Evolutionary conservation across 2,329 filamentous ascomycete genomes (phyloP).

Genomic region (Aspergillus ustus): DNA sequence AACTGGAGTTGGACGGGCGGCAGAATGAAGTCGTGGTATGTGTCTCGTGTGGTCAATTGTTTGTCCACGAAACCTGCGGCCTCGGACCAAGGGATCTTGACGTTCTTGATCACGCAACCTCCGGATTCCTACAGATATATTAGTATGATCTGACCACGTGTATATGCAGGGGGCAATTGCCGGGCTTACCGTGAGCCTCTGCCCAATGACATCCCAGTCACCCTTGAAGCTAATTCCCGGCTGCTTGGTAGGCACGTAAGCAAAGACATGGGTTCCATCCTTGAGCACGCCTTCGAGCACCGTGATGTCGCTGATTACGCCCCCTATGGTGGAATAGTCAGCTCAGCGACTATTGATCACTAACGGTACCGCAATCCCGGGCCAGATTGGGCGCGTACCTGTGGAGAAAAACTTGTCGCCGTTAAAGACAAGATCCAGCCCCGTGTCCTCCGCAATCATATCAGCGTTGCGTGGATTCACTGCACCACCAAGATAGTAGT

Average conservation of each 20-base stretch:
- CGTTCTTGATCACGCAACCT: slow-evolving; percentile 63
- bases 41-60: neutral
- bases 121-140: slow-evolving; percentile 58
- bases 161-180: neutral
- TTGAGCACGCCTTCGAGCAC: slow-evolving; percentile 64
- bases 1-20: slow-evolving; percentile 63
- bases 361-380: neutral
- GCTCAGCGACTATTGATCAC: neutral
- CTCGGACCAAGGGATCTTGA: slow-evolving; percentile 63
- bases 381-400: slow-evolving; percentile 38
- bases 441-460: slow-evolving; percentile 59
- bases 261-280: slow-evolving; percentile 67
- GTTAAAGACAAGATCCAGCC: slow-evolving; percentile 62
- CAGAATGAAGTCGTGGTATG: neutral
- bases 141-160: neutral
- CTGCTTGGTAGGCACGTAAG: slow-evolving; percentile 63
- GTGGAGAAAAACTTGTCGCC: slow-evolving; percentile 71
- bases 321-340: slow-evolving; percentile 69
- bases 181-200: slow-evolving; percentile 55
- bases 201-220: slow-evolving; percentile 68
- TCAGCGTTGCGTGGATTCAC: slow-evolving; percentile 70
- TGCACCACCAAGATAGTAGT: slow-evolving; percentile 69
- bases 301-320: slow-evolving; percentile 68
- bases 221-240: slow-evolving; percentile 59
- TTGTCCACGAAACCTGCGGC: slow-evolving; percentile 37